Evolutionary conservation across 345 rosid species (phyloP).

Genomic region (Acer yangbiense): DNA sequence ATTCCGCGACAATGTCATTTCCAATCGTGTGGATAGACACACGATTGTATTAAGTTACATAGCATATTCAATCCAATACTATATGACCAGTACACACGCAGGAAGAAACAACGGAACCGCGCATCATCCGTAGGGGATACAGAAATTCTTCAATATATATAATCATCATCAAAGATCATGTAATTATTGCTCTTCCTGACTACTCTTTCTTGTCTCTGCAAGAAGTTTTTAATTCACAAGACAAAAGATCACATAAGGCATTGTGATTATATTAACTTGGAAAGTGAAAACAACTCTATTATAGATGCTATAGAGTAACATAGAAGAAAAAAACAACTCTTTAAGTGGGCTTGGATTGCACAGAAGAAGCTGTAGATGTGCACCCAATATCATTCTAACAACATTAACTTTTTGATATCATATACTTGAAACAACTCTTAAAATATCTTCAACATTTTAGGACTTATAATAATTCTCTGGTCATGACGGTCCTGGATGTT

Average conservation of each 20-base stretch:
- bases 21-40: not conserved
- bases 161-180: slow-evolving; percentile 82
- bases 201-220: slow-evolving; percentile 70
- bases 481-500: too few relatives aligned
- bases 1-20: not conserved
- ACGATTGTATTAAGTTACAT: not conserved
- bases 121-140: not conserved
- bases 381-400: not conserved
- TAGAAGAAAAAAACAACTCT: not conserved
- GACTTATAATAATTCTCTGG: not conserved
- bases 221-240: not conserved
- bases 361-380: not conserved
- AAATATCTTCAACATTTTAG: not conserved
- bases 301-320: not conserved
- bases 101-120: not conserved
- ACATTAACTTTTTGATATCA: not conserved
- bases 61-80: not conserved
- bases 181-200: slow-evolving; percentile 58
- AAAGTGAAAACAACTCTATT: too few relatives aligned
- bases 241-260: not conserved
- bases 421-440: not conserved
- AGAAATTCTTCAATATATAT: slow-evolving; percentile 51
- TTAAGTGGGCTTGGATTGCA: not conserved
- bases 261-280: not conserved
- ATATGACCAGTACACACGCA: not conserved